Conservation (phyloP, 1,284 basidiomycete species). For the Hortiboletus rubellus region DNA sequence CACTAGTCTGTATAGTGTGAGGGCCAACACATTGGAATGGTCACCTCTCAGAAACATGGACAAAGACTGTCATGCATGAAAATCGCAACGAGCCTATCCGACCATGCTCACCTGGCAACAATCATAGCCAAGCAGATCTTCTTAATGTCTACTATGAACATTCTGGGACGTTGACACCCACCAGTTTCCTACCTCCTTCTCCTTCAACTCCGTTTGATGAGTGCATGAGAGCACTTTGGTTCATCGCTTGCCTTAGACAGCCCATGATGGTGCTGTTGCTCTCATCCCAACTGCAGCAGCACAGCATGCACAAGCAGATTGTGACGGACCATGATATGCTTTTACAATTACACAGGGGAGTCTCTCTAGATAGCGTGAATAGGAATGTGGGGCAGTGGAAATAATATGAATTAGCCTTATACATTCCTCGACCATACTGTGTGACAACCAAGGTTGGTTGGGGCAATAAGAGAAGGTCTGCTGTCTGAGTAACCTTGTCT, state of each 20-base stretch:
- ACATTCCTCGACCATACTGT: no score
- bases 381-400: neutral
- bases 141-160: neutral
- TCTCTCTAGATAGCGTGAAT: neutral
- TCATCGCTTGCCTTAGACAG: slow-evolving; percentile 10
- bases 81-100: neutral
- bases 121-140: neutral
- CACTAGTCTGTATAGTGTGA: neutral
- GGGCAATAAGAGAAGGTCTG: neutral
- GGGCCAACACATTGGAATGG: neutral
- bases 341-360: neutral
- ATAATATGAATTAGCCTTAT: neutral
- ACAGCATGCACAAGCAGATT: slow-evolving; percentile 9
- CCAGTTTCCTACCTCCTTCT: neutral
- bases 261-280: slow-evolving; percentile 14
- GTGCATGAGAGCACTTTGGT: slow-evolving; percentile 1
- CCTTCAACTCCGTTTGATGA: neutral
- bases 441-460: no score
- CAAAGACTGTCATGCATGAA: neutral
- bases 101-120: neutral
- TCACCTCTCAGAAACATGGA: neutral
- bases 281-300: neutral
- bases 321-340: slow-evolving; percentile 9
- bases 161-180: neutral
- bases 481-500: no score